Evolutionary conservation across 371 early-diverging fungal genomes (phyloP).

Genomic region (Mucor irregularis): DNA sequence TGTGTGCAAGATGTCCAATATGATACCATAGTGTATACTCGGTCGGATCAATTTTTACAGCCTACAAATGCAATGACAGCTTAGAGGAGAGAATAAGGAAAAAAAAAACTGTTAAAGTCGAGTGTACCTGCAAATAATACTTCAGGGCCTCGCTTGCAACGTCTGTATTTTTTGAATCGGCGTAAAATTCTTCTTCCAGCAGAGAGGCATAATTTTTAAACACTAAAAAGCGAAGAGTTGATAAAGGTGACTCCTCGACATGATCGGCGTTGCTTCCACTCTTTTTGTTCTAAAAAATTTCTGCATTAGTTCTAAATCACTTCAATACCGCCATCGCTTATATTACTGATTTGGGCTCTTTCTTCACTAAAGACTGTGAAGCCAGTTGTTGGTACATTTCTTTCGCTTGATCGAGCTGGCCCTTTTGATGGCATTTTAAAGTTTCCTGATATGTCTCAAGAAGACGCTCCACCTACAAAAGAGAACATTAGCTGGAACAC

Average conservation of each 20-base stretch:
- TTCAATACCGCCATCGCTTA: too few relatives aligned
- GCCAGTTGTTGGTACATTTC: constrained; percentile 45
- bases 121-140: constrained; percentile 45
- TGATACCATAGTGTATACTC: constrained; percentile 59
- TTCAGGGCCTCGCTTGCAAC: constrained; percentile 42
- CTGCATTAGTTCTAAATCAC: too few relatives aligned
- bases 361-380: constrained; percentile 44
- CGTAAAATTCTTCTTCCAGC: constrained; percentile 44
- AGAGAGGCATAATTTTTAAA: constrained; percentile 63
- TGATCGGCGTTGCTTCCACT: neutral
- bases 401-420: constrained; percentile 41
- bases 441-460: constrained; percentile 51
- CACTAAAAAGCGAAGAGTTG: constrained; percentile 53
- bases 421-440: constrained; percentile 51
- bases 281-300: constrained; percentile 8
- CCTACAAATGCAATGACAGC: too few relatives aligned
- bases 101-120: too few relatives aligned
- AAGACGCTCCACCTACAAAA: constrained; percentile 48
- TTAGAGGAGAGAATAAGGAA: too few relatives aligned
- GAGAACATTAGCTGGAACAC: neutral
- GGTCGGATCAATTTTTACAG: constrained; percentile 54
- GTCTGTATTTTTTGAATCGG: constrained; percentile 11
- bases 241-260: constrained; percentile 20
- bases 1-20: constrained; percentile 47
- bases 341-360: constrained; percentile 36